A percentile compares a stretch with the other conserved stretches of the same genome.
These are phyloP conservation scores for Saccharomycopsis hybrid DNA, from an alignment of 1,139 yeast genomes.

Conservation along the genomic window DNA sequence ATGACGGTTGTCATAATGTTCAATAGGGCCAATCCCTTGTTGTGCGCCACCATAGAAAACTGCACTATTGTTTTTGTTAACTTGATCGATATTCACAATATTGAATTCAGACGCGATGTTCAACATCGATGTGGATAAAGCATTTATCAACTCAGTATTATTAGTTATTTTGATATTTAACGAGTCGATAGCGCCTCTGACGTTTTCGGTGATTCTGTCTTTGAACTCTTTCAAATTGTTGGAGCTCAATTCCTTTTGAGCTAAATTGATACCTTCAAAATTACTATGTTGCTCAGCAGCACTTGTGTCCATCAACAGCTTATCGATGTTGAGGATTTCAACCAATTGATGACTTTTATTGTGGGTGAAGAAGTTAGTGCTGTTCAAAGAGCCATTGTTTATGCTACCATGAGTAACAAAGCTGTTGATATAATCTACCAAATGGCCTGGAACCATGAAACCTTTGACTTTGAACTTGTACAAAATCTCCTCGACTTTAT, in stretches of 20 bases:
- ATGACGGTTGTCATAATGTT: too few species aligned
- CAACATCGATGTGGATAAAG: neutral
- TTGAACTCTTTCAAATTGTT: neutral
- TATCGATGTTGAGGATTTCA: neutral
- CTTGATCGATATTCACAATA: too few species aligned
- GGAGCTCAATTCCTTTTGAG: neutral
- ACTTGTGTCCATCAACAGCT: neutral
- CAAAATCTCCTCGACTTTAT: slow-evolving; percentile 9
- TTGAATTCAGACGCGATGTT: neutral
- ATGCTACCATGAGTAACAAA: neutral
- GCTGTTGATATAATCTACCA: too few species aligned
- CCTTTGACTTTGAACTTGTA: slow-evolving; percentile 2
- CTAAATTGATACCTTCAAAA: neutral
- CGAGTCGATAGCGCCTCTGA: neutral
- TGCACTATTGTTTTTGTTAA: too few species aligned
- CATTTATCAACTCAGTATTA: neutral
- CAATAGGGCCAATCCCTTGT: too few species aligned
- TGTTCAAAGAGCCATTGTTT: neutral
- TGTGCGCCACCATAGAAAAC: too few species aligned
- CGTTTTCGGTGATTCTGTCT: neutral
- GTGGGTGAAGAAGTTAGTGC: neutral
- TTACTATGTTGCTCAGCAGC: neutral
- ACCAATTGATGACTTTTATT: neutral
- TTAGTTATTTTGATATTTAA: slow-evolving; percentile 2
- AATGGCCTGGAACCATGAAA: neutral